A percentile compares a stretch with the other conserved stretches of the same genome.
Conservation (phyloP, 1,284 basidiomycete species). For the Ceratorhiza oryzae-sativae region DNA sequence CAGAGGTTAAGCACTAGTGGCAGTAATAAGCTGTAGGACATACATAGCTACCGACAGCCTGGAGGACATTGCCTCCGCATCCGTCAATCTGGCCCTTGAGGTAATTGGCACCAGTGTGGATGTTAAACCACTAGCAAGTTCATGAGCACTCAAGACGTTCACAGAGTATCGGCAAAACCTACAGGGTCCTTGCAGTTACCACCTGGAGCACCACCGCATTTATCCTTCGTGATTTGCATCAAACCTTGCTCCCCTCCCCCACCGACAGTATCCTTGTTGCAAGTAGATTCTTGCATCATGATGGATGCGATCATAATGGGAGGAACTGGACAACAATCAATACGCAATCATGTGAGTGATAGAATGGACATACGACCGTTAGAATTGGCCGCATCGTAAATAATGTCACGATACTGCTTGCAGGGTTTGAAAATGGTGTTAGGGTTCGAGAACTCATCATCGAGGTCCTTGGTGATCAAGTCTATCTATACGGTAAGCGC, state of each 20-base stretch:
- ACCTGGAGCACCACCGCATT: slow-evolving; percentile 71
- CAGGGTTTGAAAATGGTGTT: slow-evolving; percentile 72
- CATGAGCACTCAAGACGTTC: slow-evolving; percentile 2
- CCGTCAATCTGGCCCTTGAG: slow-evolving; percentile 62
- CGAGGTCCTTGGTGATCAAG: slow-evolving; percentile 61
- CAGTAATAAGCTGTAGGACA: slow-evolving; percentile 74
- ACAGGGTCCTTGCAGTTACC: slow-evolving; percentile 73
- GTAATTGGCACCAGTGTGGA: slow-evolving; percentile 66
- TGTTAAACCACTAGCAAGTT: slow-evolving; percentile 67
- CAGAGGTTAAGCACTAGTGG: neutral
- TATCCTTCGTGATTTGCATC: slow-evolving; percentile 87
- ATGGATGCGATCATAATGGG: slow-evolving; percentile 82
- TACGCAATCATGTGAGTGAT: too few species aligned
- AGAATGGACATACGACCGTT: too few species aligned
- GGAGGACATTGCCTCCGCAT: slow-evolving; percentile 66
- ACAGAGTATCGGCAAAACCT: slow-evolving; percentile 45
- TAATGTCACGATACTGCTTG: slow-evolving; percentile 60
- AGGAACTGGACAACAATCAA: slow-evolving; percentile 58
- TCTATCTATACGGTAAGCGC: slow-evolving; percentile 2
- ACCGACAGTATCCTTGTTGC: slow-evolving; percentile 73
- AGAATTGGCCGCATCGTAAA: slow-evolving; percentile 67
- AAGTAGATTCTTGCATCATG: slow-evolving; percentile 82
- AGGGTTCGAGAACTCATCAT: slow-evolving; percentile 57
- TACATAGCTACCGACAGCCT: slow-evolving; percentile 77
- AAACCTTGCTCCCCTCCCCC: slow-evolving; percentile 80